Evolutionary conservation across 1,284 basidiomycete genomes (phyloP).

Genomic region (Cutaneotrichosporon sp.): DNA sequence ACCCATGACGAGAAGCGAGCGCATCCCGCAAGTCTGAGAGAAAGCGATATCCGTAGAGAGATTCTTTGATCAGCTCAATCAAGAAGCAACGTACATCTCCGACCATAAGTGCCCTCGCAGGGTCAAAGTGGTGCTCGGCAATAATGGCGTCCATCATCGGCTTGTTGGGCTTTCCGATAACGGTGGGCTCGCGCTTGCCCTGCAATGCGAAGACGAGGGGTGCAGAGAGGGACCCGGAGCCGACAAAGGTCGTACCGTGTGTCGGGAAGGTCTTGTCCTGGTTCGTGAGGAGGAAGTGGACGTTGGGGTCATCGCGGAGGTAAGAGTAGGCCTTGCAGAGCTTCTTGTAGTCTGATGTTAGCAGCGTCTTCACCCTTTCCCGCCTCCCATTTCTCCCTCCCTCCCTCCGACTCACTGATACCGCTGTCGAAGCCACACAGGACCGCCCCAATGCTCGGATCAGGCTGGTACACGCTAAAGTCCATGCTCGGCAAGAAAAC

Average conservation of each 20-base stretch:
- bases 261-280: slow-evolving; percentile 87
- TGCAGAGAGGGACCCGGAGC: slow-evolving; percentile 75
- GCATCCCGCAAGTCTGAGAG: slow-evolving; percentile 77
- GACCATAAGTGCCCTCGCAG: slow-evolving; percentile 83
- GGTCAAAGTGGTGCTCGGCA: slow-evolving; percentile 89
- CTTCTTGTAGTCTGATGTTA: slow-evolving; percentile 76
- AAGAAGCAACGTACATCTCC: slow-evolving; percentile 43
- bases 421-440: slow-evolving; percentile 73
- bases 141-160: slow-evolving; percentile 94
- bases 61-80: slow-evolving; percentile 59
- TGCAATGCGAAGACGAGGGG: slow-evolving; percentile 73
- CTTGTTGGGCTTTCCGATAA: slow-evolving; percentile 86
- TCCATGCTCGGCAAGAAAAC: slow-evolving; percentile 71
- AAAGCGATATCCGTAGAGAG: slow-evolving; percentile 87
- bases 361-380: slow-evolving; percentile 10
- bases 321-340: slow-evolving; percentile 91
- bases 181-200: slow-evolving; percentile 64
- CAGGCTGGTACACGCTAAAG: slow-evolving; percentile 65
- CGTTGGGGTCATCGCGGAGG: slow-evolving; percentile 71
- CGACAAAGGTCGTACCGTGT: slow-evolving; percentile 66
- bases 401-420: slow-evolving; percentile 42
- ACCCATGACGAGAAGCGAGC: slow-evolving; percentile 90
- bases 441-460: slow-evolving; percentile 81
- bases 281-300: slow-evolving; percentile 89
- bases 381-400: background rate